Evolutionary conservation across 2,329 filamentous ascomycete genomes (phyloP), one percentile per base, ranked within the genome.

Genomic region (Exophiala xenobiotica): DNA sequence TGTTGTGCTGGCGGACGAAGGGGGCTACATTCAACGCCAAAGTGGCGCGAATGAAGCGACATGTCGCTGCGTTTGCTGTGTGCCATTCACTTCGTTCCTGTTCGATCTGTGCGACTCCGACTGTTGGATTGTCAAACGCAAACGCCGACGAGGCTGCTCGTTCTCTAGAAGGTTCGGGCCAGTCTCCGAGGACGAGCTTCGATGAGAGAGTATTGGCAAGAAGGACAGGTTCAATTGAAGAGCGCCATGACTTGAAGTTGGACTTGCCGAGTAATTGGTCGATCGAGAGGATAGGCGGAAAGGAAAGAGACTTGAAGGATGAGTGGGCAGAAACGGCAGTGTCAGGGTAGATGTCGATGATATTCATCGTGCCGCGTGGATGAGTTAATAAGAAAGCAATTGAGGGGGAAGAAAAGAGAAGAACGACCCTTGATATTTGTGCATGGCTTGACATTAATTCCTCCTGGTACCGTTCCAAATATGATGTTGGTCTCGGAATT

Each of bases 21-120:
- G 55, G 52, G 2, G 46, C 14, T 2, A 58, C 55, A 20, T 55
- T 55, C 29, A 37, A 26, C 12, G 51, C 55, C 27, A 58, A 26
- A 9, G 55, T 58, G 3, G 45, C 45, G 3, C 52, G 51, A 31
- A 58, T 58, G 52, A 55, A 55, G 16, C 52, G 51, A 40, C 55
- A 55, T 3, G 51, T 51, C 6, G 37, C 48, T 3, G 42, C 47
- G 26, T 55, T 55, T 8, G 52, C 52, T 1, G n/a, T 22, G 42
- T 50, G 38, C 55, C 55, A 58, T 39, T 49, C 49, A 9, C 43
- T 27, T 26, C 53, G 44, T n/a, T 40, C 46, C 12, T 52, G 37
- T 5, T 57, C 51, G 12, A 49, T 6, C 4, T 18, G 24, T 19
- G 20, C 14, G 2, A 37, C 27, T 22, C 46, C n/a, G n/a, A n/a